A percentile compares a stretch with the other conserved stretches of the same genome.
Evolutionary conservation across 306 rosid genomes (phyloP).

Genomic region (Ormosia emarginata): DNA sequence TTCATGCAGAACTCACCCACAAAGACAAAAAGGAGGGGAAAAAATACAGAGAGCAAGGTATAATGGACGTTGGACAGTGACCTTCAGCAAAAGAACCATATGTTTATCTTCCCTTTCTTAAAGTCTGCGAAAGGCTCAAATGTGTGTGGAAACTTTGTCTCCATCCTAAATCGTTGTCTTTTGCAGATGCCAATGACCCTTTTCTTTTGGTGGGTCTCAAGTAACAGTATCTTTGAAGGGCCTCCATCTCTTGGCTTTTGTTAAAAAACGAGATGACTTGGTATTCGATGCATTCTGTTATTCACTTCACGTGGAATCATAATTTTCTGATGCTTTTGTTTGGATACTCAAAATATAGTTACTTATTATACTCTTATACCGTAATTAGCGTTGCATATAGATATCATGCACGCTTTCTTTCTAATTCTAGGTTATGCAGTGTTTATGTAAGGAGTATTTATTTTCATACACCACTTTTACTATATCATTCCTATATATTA

Average conservation of each 20-base stretch:
- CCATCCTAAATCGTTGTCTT: slow-evolving; percentile 63
- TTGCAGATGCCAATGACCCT: slow-evolving; percentile 57
- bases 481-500: too few relatives aligned
- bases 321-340: background rate
- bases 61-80: slow-evolving; percentile 40
- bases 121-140: slow-evolving; percentile 75
- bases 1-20: slow-evolving; percentile 47
- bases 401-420: background rate
- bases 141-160: slow-evolving; percentile 86
- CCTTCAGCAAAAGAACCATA: slow-evolving; percentile 45
- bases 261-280: background rate
- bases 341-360: background rate
- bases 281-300: background rate
- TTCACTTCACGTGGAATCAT: slow-evolving; percentile 1
- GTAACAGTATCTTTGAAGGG: slow-evolving; percentile 19
- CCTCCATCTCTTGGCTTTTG: background rate
- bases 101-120: slow-evolving; percentile 46
- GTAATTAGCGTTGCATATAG: background rate
- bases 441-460: background rate
- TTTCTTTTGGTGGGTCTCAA: slow-evolving; percentile 49
- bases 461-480: too few relatives aligned
- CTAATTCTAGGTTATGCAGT: background rate
- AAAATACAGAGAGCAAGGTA: slow-evolving; percentile 15
- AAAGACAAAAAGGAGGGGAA: background rate
- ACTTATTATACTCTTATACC: background rate